Evolutionary conservation across 768 basidiomycete genomes (phyloP), one percentile per base, ranked within the genome.

Genomic region (Tricholoma sp.): DNA sequence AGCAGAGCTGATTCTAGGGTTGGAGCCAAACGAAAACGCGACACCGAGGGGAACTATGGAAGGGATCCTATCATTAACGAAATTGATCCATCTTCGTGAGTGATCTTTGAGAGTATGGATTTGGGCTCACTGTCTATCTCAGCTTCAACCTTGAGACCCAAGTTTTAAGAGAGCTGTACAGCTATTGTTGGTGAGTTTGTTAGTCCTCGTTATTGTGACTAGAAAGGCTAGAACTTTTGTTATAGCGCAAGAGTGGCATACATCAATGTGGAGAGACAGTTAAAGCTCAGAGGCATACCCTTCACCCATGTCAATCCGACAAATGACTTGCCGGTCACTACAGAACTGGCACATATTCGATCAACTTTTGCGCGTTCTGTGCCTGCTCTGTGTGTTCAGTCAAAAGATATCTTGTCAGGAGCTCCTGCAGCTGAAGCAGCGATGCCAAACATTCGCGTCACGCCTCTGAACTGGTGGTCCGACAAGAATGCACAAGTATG

Each of bases 391-490:
- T 90, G 88, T 57, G 91, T 96, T 10, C 82, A 88, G 63, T 89
- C 93, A 0, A 77, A 83, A 15, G 83, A 93, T 62, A 88, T 95
- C 47, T 76, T 94, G 18, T 86, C 86, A 0, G 89, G 89, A 6
- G 89, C 86, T 2, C 88, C 90, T 3, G 93, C 92, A 4, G 89
- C 87, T 18, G 93, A 95, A 66, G 93, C 93, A 4, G 93, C 93
- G 4, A 91, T 94, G 90, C 86, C 91, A 6, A 93, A 91, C 65
- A 92, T 95, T 52, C 86, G 88, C 37, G 88, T 95, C 50, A 88
- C 92, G 59, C 89, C 92, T 7, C 76, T 92, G 13, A 87, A 92
- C 59, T 95, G 94, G 94, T 95, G 94, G 94, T 88, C 86, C 3
- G 83, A 88, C 49, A 84, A 84, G 59, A 85, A 83, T 58, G 87